Conservation (phyloP, 169 alveolate species). For the Plasmodium sp. region DNA sequence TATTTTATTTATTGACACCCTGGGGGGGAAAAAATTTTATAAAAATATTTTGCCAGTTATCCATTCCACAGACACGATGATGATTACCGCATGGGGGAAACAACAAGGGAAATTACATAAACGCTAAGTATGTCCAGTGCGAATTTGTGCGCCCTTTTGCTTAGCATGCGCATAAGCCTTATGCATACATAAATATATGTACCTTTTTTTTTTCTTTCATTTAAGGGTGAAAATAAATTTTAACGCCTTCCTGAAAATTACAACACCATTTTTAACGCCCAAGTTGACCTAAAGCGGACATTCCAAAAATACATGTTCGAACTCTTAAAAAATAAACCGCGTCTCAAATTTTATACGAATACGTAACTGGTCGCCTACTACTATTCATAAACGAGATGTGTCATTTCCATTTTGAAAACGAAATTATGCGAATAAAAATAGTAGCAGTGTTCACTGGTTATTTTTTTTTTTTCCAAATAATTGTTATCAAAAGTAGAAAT, state of each 20-base stretch:
- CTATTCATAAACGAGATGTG: neutral
- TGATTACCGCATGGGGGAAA: neutral
- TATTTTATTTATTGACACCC: neutral
- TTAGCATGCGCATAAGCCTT: neutral
- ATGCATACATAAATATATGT: no score
- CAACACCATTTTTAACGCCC: neutral
- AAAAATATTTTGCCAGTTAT: no score
- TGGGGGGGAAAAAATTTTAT: neutral
- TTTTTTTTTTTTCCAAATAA: no score
- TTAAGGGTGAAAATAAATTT: no score
- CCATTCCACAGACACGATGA: neutral
- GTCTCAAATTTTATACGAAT: neutral
- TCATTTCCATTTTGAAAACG: neutral
- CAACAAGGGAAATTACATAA: neutral
- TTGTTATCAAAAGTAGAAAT: neutral
- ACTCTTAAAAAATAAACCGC: no score
- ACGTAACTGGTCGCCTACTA: neutral
- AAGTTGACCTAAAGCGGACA: neutral
- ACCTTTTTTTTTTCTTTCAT: neutral
- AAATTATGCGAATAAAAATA: neutral
- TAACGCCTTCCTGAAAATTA: neutral
- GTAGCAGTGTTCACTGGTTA: neutral
- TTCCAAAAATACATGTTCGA: neutral
- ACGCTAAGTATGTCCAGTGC: neutral
- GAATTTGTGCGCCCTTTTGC: neutral